phyloP scores from a whole-genome alignment of 2,329 filamentous ascomycete genomes.

The Botrytis fragariae region DNA sequence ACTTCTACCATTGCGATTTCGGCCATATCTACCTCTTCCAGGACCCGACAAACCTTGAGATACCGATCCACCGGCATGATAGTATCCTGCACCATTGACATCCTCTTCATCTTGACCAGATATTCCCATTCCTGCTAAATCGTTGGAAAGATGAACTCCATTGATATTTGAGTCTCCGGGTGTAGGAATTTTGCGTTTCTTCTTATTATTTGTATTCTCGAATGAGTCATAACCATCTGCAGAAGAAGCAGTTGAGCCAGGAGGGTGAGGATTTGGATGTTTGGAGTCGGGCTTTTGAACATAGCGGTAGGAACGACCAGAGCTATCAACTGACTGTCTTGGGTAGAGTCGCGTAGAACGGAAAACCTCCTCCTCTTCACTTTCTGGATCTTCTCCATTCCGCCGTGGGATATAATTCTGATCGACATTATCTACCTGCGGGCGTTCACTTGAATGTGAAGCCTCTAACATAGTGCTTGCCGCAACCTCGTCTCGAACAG shows the following conservation, averaged over 20 bases:
- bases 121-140: conserved; percentile 63
- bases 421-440: conserved; percentile 36
- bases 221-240: conserved; percentile 93
- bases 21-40: conserved; percentile 79
- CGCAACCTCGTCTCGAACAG: conserved; percentile 38
- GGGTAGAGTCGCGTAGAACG: conserved; percentile 41
- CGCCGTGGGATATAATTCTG: conserved; percentile 46
- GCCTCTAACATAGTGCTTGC: conserved; percentile 36
- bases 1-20: conserved; percentile 59
- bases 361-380: conserved; percentile 54
- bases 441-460: conserved; percentile 35
- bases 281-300: conserved; percentile 48
- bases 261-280: conserved; percentile 51
- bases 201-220: conserved; percentile 99
- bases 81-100: conserved; percentile 46
- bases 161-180: conserved; percentile 63
- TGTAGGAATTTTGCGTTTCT: conserved; percentile 96
- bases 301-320: conserved; percentile 45
- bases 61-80: conserved; percentile 52
- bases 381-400: conserved; percentile 55
- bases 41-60: conserved; percentile 77
- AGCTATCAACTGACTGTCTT: conserved; percentile 47
- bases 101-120: conserved; percentile 46
- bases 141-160: conserved; percentile 52
- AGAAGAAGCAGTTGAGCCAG: conserved; percentile 67